A percentile compares a stretch with the other conserved stretches of the same genome.
phyloP scores from a whole-genome alignment of 495 filamentous ascomycete genomes.

The Trichoderma parareesei region DNA sequence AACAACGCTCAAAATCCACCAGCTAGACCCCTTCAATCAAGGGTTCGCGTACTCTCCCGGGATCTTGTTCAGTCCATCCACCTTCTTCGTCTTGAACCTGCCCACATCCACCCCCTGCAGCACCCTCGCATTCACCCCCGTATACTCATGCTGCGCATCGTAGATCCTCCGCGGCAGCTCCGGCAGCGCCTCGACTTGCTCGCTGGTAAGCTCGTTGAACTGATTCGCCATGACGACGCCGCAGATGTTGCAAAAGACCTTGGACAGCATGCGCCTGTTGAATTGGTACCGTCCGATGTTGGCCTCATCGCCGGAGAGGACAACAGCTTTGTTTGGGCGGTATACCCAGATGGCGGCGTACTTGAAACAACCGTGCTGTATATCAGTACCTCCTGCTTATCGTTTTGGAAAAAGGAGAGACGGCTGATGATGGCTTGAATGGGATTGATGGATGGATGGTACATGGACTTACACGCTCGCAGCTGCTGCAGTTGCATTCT shows the following conservation, averaged over 20 bases:
- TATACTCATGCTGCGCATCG: not conserved
- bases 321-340: slow-evolving; percentile 22
- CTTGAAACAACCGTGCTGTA: slow-evolving; percentile 11
- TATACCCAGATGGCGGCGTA: slow-evolving; percentile 30
- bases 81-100: slow-evolving; percentile 15
- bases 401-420: not conserved
- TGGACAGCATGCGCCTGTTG: slow-evolving; percentile 18
- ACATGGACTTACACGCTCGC: slow-evolving; percentile 28
- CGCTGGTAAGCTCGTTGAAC: slow-evolving; percentile 13
- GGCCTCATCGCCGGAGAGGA: slow-evolving; percentile 23
- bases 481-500: slow-evolving; percentile 41
- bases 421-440: slow-evolving; percentile 1
- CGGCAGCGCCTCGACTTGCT: slow-evolving; percentile 16
- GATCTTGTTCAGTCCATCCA: slow-evolving; percentile 19
- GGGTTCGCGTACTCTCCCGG: slow-evolving; percentile 23
- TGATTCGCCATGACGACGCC: slow-evolving; percentile 26
- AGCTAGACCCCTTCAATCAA: slow-evolving; percentile 10
- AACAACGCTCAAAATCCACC: not conserved
- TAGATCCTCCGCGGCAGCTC: not conserved
- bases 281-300: slow-evolving; percentile 31
- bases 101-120: slow-evolving; percentile 22
- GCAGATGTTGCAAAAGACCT: slow-evolving; percentile 39
- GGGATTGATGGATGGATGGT: not conserved
- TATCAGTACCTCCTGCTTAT: too few relatives aligned
- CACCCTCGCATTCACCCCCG: slow-evolving; percentile 21